Evolutionary conservation across 257 asterid species (phyloP).

Genomic region (Buddleja alternifolia): DNA sequence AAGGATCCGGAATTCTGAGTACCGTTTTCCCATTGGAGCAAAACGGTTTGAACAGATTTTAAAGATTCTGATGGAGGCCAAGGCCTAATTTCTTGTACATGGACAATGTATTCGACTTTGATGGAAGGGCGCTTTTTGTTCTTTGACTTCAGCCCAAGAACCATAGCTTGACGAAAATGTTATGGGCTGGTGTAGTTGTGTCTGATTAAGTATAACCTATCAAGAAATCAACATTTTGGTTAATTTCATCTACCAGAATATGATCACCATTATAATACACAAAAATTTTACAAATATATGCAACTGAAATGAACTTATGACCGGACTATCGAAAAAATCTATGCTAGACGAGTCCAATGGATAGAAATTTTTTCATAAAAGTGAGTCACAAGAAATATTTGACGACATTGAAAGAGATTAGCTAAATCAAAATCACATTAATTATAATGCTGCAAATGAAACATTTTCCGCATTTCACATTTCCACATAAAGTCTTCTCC

Average conservation of each 20-base stretch:
- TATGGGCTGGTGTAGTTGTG: slow-evolving; percentile 1
- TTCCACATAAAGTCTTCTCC: too few relatives aligned
- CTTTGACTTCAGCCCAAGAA: slow-evolving; percentile 73
- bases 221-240: slow-evolving; percentile 20
- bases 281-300: too few relatives aligned
- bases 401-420: too few relatives aligned
- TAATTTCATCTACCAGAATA: slow-evolving; percentile 4
- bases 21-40: slow-evolving; percentile 80
- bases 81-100: slow-evolving; percentile 66
- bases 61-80: slow-evolving; percentile 88
- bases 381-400: too few relatives aligned
- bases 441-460: too few relatives aligned
- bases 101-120: slow-evolving; percentile 56
- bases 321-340: too few relatives aligned
- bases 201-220: slow-evolving; percentile 33
- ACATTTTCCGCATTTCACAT: too few relatives aligned
- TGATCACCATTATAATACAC: background rate
- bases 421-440: too few relatives aligned
- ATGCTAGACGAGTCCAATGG: too few relatives aligned
- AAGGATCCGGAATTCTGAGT: slow-evolving; percentile 64
- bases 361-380: too few relatives aligned
- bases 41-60: slow-evolving; percentile 64
- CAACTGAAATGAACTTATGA: too few relatives aligned
- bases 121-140: slow-evolving; percentile 56
- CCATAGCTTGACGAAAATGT: slow-evolving; percentile 54